Evolutionary conservation across 2,329 filamentous ascomycete genomes (phyloP).

Genomic region (Lachnellula cervina): DNA sequence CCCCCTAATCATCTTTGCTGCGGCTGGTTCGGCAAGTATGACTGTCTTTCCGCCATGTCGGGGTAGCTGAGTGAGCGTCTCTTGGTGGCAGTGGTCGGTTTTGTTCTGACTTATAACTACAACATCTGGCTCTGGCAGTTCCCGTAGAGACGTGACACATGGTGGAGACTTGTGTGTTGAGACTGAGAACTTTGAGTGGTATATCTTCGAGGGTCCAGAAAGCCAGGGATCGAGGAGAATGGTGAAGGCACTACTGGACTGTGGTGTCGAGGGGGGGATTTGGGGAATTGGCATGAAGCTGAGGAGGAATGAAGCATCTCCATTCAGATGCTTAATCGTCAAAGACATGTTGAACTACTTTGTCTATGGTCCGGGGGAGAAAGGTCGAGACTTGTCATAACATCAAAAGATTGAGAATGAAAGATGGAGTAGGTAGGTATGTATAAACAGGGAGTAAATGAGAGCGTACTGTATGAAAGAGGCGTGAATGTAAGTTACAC

Average conservation of each 20-base stretch:
- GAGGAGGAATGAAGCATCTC: conserved; percentile 60
- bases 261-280: conserved; percentile 31
- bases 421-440: no score
- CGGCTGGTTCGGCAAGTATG: conserved; percentile 62
- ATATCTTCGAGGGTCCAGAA: conserved; percentile 53
- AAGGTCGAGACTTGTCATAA: background rate
- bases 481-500: no score
- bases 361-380: background rate
- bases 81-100: conserved; percentile 66
- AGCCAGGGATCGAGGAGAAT: conserved; percentile 72
- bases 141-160: conserved; percentile 52
- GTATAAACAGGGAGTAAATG: no score
- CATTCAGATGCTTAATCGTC: conserved; percentile 59
- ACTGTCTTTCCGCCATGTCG: conserved; percentile 47
- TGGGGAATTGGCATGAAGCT: conserved; percentile 45
- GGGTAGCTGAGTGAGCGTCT: conserved; percentile 61
- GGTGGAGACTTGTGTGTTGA: conserved; percentile 50
- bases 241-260: conserved; percentile 50
- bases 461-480: no score
- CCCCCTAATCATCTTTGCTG: conserved; percentile 58
- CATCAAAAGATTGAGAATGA: background rate
- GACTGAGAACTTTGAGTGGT: conserved; percentile 56
- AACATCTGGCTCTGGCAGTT: conserved; percentile 50
- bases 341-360: conserved; percentile 49
- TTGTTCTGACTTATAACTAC: conserved; percentile 58